Conservation (phyloP, 2,329 filamentous ascomycete species). For the Pseudopyricularia cyperi region DNA sequence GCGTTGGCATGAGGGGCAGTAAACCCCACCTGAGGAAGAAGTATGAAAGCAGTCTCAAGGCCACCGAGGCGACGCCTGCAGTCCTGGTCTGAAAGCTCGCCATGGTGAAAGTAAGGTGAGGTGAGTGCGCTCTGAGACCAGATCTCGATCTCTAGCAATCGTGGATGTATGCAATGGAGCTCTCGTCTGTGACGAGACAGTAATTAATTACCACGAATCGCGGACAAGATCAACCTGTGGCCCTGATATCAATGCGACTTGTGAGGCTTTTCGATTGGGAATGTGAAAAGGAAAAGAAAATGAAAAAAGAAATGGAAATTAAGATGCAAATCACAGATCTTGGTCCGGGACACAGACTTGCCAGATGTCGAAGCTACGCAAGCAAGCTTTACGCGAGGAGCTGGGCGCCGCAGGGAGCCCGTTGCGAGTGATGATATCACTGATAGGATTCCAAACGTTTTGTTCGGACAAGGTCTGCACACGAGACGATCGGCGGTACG, state of each 20-base stretch:
- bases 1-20: slow-evolving; percentile 10
- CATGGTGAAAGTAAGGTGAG: slow-evolving; percentile 11
- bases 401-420: background rate
- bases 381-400: background rate
- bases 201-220: no score
- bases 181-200: no score
- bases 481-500: no score
- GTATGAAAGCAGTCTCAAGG: slow-evolving; percentile 35
- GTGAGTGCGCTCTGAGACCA: background rate
- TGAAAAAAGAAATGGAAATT: background rate
- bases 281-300: background rate
- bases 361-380: background rate
- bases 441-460: background rate
- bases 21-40: slow-evolving; percentile 50
- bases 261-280: background rate
- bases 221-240: no score
- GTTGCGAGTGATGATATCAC: background rate
- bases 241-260: no score
- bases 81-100: slow-evolving; percentile 15
- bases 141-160: background rate
- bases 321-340: background rate
- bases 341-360: background rate
- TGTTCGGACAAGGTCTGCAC: no score
- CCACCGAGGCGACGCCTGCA: slow-evolving; percentile 32
- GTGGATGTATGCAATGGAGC: background rate